These are phyloP conservation scores for Gloeophyllum trabeum DNA, from an alignment of 768 basidiomycete species.

Conservation along the genomic window DNA sequence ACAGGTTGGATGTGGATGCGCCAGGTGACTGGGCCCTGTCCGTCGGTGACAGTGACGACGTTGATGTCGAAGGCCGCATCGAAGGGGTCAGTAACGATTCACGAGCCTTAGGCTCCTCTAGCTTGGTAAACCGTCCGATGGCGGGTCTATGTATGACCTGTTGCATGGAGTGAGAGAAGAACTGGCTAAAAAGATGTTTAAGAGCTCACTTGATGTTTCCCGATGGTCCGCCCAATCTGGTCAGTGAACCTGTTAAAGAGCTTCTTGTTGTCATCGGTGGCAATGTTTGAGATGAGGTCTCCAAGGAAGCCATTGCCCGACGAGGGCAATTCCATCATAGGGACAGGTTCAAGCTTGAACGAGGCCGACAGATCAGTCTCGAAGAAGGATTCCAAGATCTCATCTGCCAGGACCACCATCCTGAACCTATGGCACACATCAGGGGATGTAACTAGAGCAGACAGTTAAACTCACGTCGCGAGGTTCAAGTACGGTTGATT, in stretches of 20 bases:
- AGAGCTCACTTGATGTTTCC: constrained; percentile 68
- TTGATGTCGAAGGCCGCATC: constrained; percentile 49
- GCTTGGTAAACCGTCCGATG: constrained; percentile 73
- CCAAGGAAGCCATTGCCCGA: constrained; percentile 57
- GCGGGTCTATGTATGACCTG: constrained; percentile 70
- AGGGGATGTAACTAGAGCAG: constrained; percentile 4
- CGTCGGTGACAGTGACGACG: constrained; percentile 25
- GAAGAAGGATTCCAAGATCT: constrained; percentile 94
- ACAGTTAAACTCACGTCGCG: constrained; percentile 46
- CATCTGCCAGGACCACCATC: constrained; percentile 97
- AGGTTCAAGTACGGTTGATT: constrained; percentile 92
- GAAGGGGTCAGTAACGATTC: constrained; percentile 74
- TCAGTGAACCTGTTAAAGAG: constrained; percentile 91
- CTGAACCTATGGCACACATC: constrained; percentile 57
- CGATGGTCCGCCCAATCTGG: constrained; percentile 89
- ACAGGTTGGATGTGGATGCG: constrained; percentile 10
- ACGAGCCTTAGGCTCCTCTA: constrained; percentile 82
- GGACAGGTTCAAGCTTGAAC: constrained; percentile 67
- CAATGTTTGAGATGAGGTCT: constrained; percentile 82
- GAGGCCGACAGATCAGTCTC: constrained; percentile 84
- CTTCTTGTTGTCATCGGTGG: constrained; percentile 87
- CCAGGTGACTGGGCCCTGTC: constrained; percentile 14
- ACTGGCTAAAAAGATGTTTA: neutral
- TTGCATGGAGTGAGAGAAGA: neutral
- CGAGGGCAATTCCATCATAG: constrained; percentile 54